Conservation (phyloP, 306 rosid genomes). For the Sechiopsis laciniata region DNA sequence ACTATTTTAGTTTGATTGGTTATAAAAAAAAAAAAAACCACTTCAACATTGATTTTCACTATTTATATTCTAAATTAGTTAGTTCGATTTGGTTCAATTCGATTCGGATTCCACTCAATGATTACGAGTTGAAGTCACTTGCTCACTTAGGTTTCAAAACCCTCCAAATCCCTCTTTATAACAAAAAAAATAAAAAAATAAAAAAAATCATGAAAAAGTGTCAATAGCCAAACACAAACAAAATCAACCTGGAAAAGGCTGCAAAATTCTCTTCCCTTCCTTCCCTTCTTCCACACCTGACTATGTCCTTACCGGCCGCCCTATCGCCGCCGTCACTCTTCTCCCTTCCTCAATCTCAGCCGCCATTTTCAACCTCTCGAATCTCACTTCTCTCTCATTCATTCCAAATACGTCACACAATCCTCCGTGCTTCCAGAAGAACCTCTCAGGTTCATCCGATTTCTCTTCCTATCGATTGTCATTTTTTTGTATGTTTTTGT, state of each 20-base stretch:
- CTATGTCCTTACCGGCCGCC: slow-evolving; percentile 16
- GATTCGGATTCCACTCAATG: too few relatives aligned
- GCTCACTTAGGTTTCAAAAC: too few relatives aligned
- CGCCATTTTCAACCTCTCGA: background rate
- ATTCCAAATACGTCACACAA: background rate
- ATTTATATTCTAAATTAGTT: too few relatives aligned
- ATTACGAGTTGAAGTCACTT: too few relatives aligned
- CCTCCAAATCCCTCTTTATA: too few relatives aligned
- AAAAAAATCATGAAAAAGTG: background rate
- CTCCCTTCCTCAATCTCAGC: background rate
- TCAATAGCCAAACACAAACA: background rate
- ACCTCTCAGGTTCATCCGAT: slow-evolving; percentile 34
- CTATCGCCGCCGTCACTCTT: slow-evolving; percentile 17
- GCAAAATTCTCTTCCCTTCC: background rate
- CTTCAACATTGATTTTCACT: too few relatives aligned
- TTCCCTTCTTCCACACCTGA: background rate
- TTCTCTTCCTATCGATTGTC: background rate
- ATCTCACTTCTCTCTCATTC: slow-evolving; percentile 3
- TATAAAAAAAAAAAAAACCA: too few relatives aligned
- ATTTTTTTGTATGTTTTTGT: background rate
- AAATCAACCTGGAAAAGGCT: background rate
- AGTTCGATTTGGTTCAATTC: too few relatives aligned
- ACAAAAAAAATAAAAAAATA: too few relatives aligned
- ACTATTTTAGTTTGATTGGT: too few relatives aligned
- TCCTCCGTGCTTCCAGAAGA: slow-evolving; percentile 41